Conservation (phyloP, 352 stramenopile species). For the Peronospora destructor region DNA sequence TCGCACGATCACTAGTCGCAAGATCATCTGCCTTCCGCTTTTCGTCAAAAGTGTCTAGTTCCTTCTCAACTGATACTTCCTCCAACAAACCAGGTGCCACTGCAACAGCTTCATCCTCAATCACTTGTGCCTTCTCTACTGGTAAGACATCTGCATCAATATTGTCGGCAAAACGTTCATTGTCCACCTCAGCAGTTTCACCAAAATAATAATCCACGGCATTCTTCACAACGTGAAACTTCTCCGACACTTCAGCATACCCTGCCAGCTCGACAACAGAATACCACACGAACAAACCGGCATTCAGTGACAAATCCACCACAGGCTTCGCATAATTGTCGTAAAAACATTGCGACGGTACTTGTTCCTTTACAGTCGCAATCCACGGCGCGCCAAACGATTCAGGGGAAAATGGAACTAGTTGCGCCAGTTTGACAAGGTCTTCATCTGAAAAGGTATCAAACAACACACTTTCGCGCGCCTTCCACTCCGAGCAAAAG, state of each 20-base stretch:
- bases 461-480: conserved; percentile 29
- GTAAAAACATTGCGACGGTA: conserved; percentile 30
- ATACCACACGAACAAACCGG: conserved; percentile 23
- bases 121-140: conserved; percentile 5
- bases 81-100: background rate
- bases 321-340: conserved; percentile 34
- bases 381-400: conserved; percentile 31
- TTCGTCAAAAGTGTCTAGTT: background rate
- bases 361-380: conserved; percentile 26
- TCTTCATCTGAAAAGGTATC: conserved; percentile 18
- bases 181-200: conserved; percentile 3
- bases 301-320: conserved; percentile 28
- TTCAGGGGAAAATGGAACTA: conserved; percentile 42
- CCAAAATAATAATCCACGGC: conserved; percentile 3
- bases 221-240: background rate
- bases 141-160: background rate
- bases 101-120: conserved; percentile 2
- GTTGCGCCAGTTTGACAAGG: conserved; percentile 21
- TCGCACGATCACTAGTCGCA: background rate
- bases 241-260: conserved; percentile 4
- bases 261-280: conserved; percentile 21
- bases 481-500: conserved; percentile 44
- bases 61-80: conserved; percentile 4
- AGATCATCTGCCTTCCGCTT: background rate
- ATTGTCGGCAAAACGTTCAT: conserved; percentile 3